Base-by-base conservation (phyloP, 2,329 filamentous ascomycete genomes). In the Knoxdaviesia proteae region DNA sequence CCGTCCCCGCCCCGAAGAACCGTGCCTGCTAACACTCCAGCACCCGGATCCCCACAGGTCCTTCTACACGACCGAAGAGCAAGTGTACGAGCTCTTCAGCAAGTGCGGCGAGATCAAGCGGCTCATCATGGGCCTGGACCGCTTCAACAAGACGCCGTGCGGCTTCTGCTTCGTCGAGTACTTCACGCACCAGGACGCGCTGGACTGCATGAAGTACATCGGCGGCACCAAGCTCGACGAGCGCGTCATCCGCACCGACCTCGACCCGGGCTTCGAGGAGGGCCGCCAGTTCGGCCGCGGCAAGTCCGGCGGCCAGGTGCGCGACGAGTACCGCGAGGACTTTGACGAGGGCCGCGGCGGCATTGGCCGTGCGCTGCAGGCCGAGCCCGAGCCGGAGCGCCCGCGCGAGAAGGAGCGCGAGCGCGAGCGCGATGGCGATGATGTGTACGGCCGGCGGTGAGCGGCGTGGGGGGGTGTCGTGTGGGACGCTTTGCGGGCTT, bases 121-220 rank as follows among this genome's bases (percentile, higher is more conserved):
- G 32, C 74, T 98, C 40, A 76, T 98, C 49, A 98, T 98, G 90
- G 90, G 90, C 41, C 75, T 98, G 42, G 90, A 98, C 58, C 80
- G 90, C 45, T 94, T 90, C 67, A 82, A 81, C 61, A 98, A 98
- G 67, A 98, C 90, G 1, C 90, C 90, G 1, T 98, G 90, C 61
- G 90, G 90, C 36, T 98, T 98, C 69, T 98, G 90, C 68, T 98
- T 98, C 56, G 90, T 98, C 54, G 90, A 98, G 63, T 98, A 98
- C 65, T 96, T 94, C 66, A 94, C 80, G 32, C 90, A 96, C 59
- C 80, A 94, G 56, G 90, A 98, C 59, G 90, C 90, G 6, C 71
- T 98, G 41, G 90, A 98, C 59, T 96, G 88, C 62, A 79, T 98
- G 77, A 98, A 96, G 63, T 98, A 96, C 58, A 80, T 98, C 54